Conservation (phyloP, 2,329 filamentous ascomycete species). For the Xylaria sp. region DNA sequence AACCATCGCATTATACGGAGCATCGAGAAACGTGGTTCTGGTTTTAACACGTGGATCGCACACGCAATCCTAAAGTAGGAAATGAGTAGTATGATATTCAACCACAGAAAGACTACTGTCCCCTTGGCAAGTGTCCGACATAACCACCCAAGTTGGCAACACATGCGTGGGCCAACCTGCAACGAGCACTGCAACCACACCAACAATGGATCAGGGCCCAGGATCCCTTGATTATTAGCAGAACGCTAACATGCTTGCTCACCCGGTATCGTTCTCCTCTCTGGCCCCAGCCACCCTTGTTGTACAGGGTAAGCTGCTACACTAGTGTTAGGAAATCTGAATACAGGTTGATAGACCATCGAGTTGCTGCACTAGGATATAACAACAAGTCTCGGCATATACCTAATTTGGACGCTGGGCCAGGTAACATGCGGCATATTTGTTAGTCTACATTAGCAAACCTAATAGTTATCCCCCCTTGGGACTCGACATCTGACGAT, state of each 20-base stretch:
- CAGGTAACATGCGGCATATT: not conserved
- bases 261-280: not conserved
- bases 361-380: not conserved
- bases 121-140: not conserved
- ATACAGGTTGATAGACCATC: slow-evolving; percentile 3
- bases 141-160: slow-evolving; percentile 10
- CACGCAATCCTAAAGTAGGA: not conserved
- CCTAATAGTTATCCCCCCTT: slow-evolving; percentile 4
- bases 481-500: slow-evolving; percentile 11
- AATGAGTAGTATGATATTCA: not conserved
- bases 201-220: slow-evolving; percentile 2
- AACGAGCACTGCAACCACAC: slow-evolving; percentile 7
- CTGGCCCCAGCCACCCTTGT: not conserved
- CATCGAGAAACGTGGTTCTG: slow-evolving; percentile 2
- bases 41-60: slow-evolving; percentile 1
- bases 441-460: not conserved
- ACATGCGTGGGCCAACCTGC: slow-evolving; percentile 14
- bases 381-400: not conserved
- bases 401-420: not conserved
- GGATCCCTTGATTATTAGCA: slow-evolving; percentile 4
- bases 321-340: not conserved
- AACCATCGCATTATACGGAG: not conserved
- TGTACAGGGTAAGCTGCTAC: not conserved
- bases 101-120: not conserved
- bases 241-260: not conserved